Percentiles rank a stretch among this genome's conserved stretches.
Evolutionary conservation across 192 early-diverging fungal species (phyloP).

Genomic region (Coemansia sp.): DNA sequence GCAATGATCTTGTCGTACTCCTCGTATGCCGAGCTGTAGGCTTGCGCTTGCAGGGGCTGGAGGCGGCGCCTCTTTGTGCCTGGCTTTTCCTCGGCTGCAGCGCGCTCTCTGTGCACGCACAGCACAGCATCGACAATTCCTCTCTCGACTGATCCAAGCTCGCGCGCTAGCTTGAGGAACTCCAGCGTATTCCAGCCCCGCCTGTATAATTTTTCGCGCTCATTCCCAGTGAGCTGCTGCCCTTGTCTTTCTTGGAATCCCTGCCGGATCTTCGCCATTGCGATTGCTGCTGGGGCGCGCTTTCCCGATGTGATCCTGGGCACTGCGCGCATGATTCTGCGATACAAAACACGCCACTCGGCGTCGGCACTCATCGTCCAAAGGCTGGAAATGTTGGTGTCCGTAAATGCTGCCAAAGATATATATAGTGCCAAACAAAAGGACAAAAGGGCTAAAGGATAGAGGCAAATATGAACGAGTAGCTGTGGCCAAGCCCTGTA

Average conservation of each 20-base stretch:
- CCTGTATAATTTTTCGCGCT: conserved; percentile 13
- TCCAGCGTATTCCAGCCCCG: conserved; percentile 48
- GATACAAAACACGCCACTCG: conserved; percentile 42
- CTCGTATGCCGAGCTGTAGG: conserved; percentile 9
- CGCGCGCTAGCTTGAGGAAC: conserved; percentile 53
- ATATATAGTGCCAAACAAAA: background rate
- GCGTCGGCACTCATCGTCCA: conserved; percentile 1
- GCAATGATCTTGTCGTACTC: conserved; percentile 28
- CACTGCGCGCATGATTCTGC: conserved; percentile 38
- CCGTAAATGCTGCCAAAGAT: background rate
- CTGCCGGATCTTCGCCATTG: conserved; percentile 35
- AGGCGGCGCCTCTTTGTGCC: conserved; percentile 16
- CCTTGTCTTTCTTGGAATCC: conserved; percentile 29
- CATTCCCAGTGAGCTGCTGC: background rate
- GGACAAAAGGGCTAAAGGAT: too few species aligned
- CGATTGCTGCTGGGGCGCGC: background rate
- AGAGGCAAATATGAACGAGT: too few species aligned
- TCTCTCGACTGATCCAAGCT: conserved; percentile 48
- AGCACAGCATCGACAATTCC: conserved; percentile 25
- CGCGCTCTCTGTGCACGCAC: conserved; percentile 13
- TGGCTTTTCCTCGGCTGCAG: conserved; percentile 18
- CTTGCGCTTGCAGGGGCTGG: conserved; percentile 14
- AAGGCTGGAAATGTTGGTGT: too few species aligned
- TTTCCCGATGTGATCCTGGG: conserved; percentile 30
- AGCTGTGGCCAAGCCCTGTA: too few species aligned